Evolutionary conservation across 179 eudicot species (phyloP), one percentile per base, ranked within the genome.

Genomic region (Beta lomatogona): DNA sequence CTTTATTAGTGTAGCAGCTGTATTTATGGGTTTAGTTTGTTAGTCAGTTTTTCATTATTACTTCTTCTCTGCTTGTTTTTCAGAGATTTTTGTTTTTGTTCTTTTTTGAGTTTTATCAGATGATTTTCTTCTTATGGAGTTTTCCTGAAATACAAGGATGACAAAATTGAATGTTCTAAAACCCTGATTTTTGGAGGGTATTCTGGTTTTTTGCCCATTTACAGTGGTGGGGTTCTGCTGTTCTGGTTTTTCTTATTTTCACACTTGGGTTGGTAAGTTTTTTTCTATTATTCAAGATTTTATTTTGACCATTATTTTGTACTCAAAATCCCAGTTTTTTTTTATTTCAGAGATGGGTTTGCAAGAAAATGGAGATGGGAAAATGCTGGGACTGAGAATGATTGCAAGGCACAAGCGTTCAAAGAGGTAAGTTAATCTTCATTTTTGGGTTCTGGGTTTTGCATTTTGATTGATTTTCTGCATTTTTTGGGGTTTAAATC

Each of bases 371-470:
- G 89, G 80, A 82, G 88, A 82, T 77, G 75, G 72, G 66, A 87
- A 86, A 81, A 61, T 89, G 66, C 65, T 81, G 79, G 88, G 83
- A 53, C 45, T 86, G 10, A 88, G 80, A 82, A 63, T 86, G 73
- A 66, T 84, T 82, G 81, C 89, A 63, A 80, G 75, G 64, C 97
- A 92, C 87, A 86, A 86, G 79, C 91, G 93, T 75, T 93, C 93
- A 48, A 92, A 93, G 86, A 93, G 98, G 97, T 93, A 80, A 73
- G 3, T 6, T 65, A 22, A 45, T 75, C 76, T 73, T 74, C 57
- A 48, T 67, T 70, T 72, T 46, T 77, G 36, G 7, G 46, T 53
- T 55, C 54, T 57, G 41, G 25, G 46, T 75, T 77, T 71, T 50
- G 52, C 52, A 48, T 6, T 6, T 9, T 9, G 4, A 15, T 52